phyloP scores from a whole-genome alignment of 257 asterid genomes.

The Apocynum venetum region DNA sequence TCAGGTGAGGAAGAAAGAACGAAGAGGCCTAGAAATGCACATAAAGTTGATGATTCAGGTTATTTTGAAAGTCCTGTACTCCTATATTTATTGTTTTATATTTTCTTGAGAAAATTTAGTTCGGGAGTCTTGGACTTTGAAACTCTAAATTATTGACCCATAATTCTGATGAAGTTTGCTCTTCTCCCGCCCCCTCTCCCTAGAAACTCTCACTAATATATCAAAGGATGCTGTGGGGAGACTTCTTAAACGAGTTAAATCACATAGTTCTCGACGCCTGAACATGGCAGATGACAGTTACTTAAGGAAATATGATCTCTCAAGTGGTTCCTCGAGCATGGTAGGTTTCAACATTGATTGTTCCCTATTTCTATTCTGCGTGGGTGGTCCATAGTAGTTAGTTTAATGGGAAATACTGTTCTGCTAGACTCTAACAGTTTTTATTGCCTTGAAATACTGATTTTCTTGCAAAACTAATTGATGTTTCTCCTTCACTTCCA shows the following conservation, averaged over 20 bases:
- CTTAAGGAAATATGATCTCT: constrained; percentile 40
- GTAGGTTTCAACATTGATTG: constrained; percentile 21
- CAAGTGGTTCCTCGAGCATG: constrained; percentile 15
- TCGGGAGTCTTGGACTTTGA: neutral
- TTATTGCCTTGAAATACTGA: neutral
- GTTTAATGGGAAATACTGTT: neutral
- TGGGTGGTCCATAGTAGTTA: neutral
- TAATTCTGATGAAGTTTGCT: too few relatives aligned
- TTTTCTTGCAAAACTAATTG: constrained; percentile 8
- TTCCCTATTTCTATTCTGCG: neutral
- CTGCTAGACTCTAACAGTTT: neutral
- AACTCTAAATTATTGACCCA: neutral
- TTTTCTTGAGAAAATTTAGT: neutral
- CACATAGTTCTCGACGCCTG: constrained; percentile 35
- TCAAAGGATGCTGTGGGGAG: constrained; percentile 68
- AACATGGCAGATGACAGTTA: constrained; percentile 52
- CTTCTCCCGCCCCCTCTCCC: too few relatives aligned
- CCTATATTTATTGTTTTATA: neutral
- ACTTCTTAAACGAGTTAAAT: constrained; percentile 57
- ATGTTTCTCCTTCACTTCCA: constrained; percentile 23
- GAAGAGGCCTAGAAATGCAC: constrained; percentile 22
- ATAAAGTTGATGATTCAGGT: constrained; percentile 48
- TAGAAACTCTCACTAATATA: constrained; percentile 61
- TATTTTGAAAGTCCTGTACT: constrained; percentile 11
- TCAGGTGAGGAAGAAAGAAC: constrained; percentile 38